Conservation (phyloP, 257 asterid species). For the Striga asiatica region DNA sequence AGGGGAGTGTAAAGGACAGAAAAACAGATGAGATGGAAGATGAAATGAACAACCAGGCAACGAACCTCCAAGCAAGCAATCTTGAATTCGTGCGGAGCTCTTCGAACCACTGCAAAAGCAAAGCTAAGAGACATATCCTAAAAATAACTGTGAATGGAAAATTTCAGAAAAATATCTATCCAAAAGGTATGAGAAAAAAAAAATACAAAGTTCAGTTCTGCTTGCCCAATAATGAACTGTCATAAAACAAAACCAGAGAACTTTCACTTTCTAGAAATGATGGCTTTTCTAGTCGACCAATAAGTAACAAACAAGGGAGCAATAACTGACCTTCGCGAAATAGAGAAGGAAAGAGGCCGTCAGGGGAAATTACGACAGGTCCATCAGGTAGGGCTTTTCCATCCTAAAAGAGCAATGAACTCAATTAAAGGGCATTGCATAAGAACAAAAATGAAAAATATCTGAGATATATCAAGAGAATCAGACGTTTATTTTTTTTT, state of each 20-base stretch:
- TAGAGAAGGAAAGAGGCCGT: slow-evolving; percentile 95
- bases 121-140: slow-evolving; percentile 15
- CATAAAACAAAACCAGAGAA: not conserved
- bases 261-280: not conserved
- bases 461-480: not conserved
- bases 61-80: slow-evolving; percentile 88
- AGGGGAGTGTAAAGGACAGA: not conserved
- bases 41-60: slow-evolving; percentile 1
- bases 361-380: slow-evolving; percentile 95
- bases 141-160: slow-evolving; percentile 2
- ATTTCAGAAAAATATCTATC: not conserved
- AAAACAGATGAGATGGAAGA: not conserved
- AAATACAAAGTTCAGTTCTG: not conserved
- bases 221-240: not conserved
- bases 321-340: slow-evolving; percentile 74
- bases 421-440: not conserved
- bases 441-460: not conserved
- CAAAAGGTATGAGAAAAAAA: not conserved
- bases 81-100: slow-evolving; percentile 97
- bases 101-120: slow-evolving; percentile 71
- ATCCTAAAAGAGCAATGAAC: slow-evolving; percentile 38
- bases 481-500: no score
- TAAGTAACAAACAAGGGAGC: not conserved
- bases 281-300: not conserved
- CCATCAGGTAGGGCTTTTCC: slow-evolving; percentile 94